A percentile compares a stretch with the other conserved stretches of the same genome.
These are phyloP conservation scores for Komagataella kurtzmanii DNA, from an alignment of 805 yeast genomes.

Conservation along the genomic window DNA sequence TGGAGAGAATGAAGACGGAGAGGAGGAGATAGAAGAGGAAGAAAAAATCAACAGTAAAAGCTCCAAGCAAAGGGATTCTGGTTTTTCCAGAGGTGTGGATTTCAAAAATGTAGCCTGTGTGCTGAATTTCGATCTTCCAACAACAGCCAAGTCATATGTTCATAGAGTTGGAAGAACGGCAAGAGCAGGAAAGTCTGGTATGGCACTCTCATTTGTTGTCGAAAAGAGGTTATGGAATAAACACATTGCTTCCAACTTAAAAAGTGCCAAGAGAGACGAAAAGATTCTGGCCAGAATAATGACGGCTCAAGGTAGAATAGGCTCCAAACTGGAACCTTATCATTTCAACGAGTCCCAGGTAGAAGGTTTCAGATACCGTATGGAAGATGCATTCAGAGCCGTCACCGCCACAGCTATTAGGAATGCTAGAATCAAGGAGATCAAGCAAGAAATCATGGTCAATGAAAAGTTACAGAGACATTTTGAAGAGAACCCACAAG, in stretches of 20 bases:
- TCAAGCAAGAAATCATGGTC: slow-evolving; percentile 74
- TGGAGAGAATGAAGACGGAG: slow-evolving; percentile 10
- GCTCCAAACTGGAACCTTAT: slow-evolving; percentile 72
- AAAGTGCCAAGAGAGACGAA: slow-evolving; percentile 72
- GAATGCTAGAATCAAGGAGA: slow-evolving; percentile 85
- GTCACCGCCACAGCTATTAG: slow-evolving; percentile 82
- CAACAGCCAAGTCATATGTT: slow-evolving; percentile 76
- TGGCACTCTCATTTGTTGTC: slow-evolving; percentile 86
- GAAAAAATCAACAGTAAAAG: slow-evolving; percentile 8
- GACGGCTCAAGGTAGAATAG: slow-evolving; percentile 61
- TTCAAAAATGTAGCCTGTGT: slow-evolving; percentile 95
- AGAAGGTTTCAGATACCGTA: slow-evolving; percentile 90
- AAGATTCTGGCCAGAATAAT: slow-evolving; percentile 67
- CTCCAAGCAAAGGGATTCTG: slow-evolving; percentile 50
- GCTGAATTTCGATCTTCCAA: slow-evolving; percentile 86
- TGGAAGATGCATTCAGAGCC: slow-evolving; percentile 94
- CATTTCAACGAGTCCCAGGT: slow-evolving; percentile 85
- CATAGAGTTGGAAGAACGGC: slow-evolving; percentile 97
- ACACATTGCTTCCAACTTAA: slow-evolving; percentile 67
- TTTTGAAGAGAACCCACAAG: slow-evolving; percentile 96
- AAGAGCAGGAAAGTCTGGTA: slow-evolving; percentile 91
- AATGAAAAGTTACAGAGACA: slow-evolving; percentile 87
- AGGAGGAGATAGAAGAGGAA: background rate
- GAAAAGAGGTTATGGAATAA: slow-evolving; percentile 76
- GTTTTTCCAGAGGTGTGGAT: slow-evolving; percentile 95